Base-by-base conservation (phyloP, 2,329 filamentous ascomycete species). In the Exserohilum rostratum region DNA sequence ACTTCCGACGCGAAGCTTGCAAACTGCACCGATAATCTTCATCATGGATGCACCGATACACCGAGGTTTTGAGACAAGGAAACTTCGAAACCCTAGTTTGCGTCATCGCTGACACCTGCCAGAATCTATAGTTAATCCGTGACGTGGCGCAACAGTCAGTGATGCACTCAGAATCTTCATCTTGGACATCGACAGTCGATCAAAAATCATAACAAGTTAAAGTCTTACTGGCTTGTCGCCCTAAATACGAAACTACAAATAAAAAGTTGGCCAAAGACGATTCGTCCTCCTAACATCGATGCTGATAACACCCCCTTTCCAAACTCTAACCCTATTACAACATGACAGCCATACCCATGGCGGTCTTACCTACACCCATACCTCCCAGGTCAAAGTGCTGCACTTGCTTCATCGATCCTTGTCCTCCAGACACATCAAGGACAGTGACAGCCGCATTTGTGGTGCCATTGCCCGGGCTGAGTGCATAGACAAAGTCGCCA, bases 401-500 rank as follows among this genome's bases (percentile, higher is more conserved):
- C 29, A 77, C 62, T 57, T 72, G 51, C 53, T 70, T 72, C 47
- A 66, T 69, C 3, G 47, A 56, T 10, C 57, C 61, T 27, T 55
- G 45, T 2, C 61, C 56, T 17, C 58, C 58, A 35, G 53, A 61
- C 10, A 66, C 70, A 66, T 80, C 78, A 38, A 80, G 62, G 1
- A 81, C 78, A 5, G 68, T 71, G 6, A 81, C 61, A 1, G 72
- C 69, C 1, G 75, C 67, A 27, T 57, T 44, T 0, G 53, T 71
- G 1, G 68, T 72, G 9, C 79, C 82, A 52, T 84, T 83, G 0
- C 83, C 83, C 0, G 83, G 82, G 2, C 77, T 77, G 3, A 89
- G 68, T 0, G 82, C 84, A 65, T 88, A 88, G 0, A 88, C 52
- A 56, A 85, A 85, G 25, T 74, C 71, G 0, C 86, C 85, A 0